These are phyloP conservation scores for Aspergillus steynii DNA, from an alignment of 495 filamentous ascomycete genomes.

Conservation along the genomic window DNA sequence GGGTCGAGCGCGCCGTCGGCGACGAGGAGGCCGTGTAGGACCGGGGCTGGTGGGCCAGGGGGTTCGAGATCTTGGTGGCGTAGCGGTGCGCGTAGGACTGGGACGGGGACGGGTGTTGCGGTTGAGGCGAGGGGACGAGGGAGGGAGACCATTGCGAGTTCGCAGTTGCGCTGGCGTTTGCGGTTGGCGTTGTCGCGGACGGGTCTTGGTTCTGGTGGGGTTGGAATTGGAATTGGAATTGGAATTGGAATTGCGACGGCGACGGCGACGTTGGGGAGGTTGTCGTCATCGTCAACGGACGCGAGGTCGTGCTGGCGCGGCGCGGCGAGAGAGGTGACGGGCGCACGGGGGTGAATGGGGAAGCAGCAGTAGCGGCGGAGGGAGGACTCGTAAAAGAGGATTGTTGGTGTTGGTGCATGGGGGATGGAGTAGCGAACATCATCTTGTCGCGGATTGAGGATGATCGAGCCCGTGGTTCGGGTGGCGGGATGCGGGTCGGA, in stretches of 20 bases:
- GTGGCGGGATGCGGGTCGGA: not conserved
- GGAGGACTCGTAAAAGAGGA: too few species aligned
- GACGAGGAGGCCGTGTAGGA: slow-evolving; percentile 17
- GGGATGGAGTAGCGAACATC: slow-evolving; percentile 32
- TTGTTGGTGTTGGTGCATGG: slow-evolving; percentile 34
- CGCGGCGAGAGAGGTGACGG: slow-evolving; percentile 50
- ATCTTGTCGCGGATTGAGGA: slow-evolving; percentile 6
- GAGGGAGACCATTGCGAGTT: not conserved
- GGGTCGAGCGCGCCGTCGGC: slow-evolving; percentile 32
- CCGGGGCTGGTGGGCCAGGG: slow-evolving; percentile 21
- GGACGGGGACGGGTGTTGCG: not conserved
- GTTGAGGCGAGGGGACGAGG: not conserved
- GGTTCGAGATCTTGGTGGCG: slow-evolving; percentile 29
- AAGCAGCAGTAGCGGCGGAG: slow-evolving; percentile 25
- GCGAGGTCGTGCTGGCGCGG: slow-evolving; percentile 12
- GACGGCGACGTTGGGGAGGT: not conserved
- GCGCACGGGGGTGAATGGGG: slow-evolving; percentile 48
- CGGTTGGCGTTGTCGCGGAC: not conserved
- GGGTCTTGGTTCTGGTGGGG: slow-evolving; percentile 2
- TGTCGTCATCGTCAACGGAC: not conserved
- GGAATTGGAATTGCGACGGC: not conserved
- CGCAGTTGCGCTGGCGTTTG: too few species aligned
- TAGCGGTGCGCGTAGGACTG: slow-evolving; percentile 34
- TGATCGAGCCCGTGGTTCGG: slow-evolving; percentile 1
- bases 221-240: slow-evolving; percentile 9